Base-by-base conservation (phyloP, 108 stramenopile genomes). In the Asterionellopsis glacialis region DNA sequence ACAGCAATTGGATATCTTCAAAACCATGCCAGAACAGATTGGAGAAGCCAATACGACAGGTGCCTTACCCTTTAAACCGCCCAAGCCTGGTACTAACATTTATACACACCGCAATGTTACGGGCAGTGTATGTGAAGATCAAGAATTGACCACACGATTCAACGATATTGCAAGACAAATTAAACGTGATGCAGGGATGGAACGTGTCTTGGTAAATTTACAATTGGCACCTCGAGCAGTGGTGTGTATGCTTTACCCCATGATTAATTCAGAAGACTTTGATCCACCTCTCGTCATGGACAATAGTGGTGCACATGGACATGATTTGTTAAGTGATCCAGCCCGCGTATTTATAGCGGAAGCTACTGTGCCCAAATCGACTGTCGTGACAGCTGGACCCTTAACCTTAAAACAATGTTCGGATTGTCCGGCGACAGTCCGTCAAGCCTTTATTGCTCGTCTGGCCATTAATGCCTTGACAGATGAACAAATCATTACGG, bases 341-440 rank as follows among this genome's bases (percentile, higher is more conserved):
- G 28, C 24, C 7, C 42, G 64, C 1, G 60, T 9, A 12, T 56
- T 44, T 16, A 66, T 63, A 49, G 55, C 64, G 6, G 18, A 57
- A 19, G 65, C 73, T 13, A 70, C 73, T 0, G 52, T 84, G 0
- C 54, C 51, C 1, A 41, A 45, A 13, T 51, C 67, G 6, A 75
- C 54, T 0, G 69, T 84, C 11, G 69, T 74, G 24, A 79, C 72
- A 51, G 80, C 77, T 14, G 83, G 83, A 13, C 83, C 83, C 0
- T 25, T 84, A 23, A 65, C 43, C 4, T 27, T 84, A 6, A 26
- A 45, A 12, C 77, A 79, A 44, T 72, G 78, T 39, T 53, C 56
- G 0, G 51, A 59, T 25, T 72, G 65, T 24, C 40, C 61, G 21
- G 12, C 49, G 0, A 43, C 58, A 9, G 72, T 73, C 24, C 27